Base-by-base conservation (phyloP, 805 yeast species). In the Metschnikowia matae region DNA sequence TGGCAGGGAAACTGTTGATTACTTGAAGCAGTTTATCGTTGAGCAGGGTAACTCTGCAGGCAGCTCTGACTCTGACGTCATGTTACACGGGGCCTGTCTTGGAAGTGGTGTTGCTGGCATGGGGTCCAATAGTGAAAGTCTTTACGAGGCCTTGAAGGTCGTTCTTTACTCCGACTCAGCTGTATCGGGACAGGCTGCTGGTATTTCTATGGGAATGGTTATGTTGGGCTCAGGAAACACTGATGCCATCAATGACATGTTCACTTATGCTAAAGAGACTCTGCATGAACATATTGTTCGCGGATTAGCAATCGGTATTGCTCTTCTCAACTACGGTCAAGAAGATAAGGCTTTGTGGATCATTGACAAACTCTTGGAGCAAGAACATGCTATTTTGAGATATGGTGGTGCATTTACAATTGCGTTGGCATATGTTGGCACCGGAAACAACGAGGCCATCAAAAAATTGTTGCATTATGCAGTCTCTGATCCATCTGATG, bases 21-120 rank as follows among this genome's bases (percentile, higher is more conserved):
- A 85, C 66, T 78, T 94, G 62, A 83, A 88, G 65, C 75, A 78
- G 58, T 85, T 85, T 55, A 74, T 90, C 49, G 84, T 82, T 50
- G 88, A 84, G 50, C 74, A 78, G 53, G 84, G 85, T 38, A 81
- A 79, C 56, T 72, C 79, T 32, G 87, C 88, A 21, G 86, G 86
- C 39, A 78, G 78, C 49, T 81, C 79, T 50, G 89, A 85, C 57
- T 75, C 82, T 21, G 97, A 91, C 63, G 89, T 90, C 37, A 79
- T 90, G 59, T 78, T 90, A 53, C 98, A 94, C 64, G 99, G 99
- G 67, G 98, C 97, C 6, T 86, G 94, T 57, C 79, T 94, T 46
- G 99, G 99, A 62, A 77, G 86, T 46, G 98, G 97, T 73, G 89
- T 92, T 44, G 96, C 99, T 6, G 97, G 96, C 32, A 90, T 94